Base-by-base conservation (phyloP, 495 filamentous ascomycete species). In the Glarea lozoyensis region DNA sequence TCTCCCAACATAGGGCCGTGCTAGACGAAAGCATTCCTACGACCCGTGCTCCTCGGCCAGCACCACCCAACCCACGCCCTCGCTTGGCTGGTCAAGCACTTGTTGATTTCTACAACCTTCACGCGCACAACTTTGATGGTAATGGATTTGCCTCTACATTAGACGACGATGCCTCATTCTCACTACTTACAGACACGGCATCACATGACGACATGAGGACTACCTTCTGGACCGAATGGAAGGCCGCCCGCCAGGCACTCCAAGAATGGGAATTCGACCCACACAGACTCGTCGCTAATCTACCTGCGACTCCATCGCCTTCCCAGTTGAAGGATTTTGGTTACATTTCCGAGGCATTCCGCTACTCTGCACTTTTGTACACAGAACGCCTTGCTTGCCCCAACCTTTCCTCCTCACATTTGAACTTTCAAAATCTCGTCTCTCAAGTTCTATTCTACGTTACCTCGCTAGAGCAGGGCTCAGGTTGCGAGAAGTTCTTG, bases 351-450 rank as follows among this genome's bases (percentile, higher is more conserved):
- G 88, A 95, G 56, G 82, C 85, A 5, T 96, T 94, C 68, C 84
- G 89, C 19, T 84, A 88, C 54, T 77, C 88, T 0, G 89, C 88
- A 1, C 74, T 96, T 6, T 77, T 96, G 15, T 96, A 97, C 65
- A 86, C 82, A 16, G 87, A 94, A 60, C 85, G 90, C 3, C 78
- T 96, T 18, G 88, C 82, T 3, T 78, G 80, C 54, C 89, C 90
- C 12, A 70, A 76, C 40, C 62, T 85, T 2, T 79, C 88, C 10
- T 85, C 85, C 0, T 70, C 71, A 9, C 76, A 90, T 56, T 76
- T 80, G 37, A 85, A 84, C 49, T 85, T 95, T 62, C 87, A 90
- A 56, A 79, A 78, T 40, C 75, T 94, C 2, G 87, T 95, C 29
- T 75, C 75, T 43, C 77, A 82, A 42, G 81, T 89, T 9, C 70